Conservation (phyloP, 768 basidiomycete species). For the Tylopilus felleus region DNA sequence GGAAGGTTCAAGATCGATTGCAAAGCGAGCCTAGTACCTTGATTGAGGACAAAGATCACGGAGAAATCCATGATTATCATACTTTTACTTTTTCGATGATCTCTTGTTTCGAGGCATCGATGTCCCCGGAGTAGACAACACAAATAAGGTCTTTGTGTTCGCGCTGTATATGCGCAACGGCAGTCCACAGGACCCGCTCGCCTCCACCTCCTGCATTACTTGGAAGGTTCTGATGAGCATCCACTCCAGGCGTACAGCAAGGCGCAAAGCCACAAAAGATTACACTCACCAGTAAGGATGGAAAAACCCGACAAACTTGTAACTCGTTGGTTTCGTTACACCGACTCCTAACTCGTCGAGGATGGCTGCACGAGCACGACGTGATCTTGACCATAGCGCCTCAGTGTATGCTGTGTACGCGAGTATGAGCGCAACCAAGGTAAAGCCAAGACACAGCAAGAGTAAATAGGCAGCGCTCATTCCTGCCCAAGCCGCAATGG, state of each 20-base stretch:
- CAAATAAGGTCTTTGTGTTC: slow-evolving; percentile 61
- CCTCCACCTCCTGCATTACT: slow-evolving; percentile 98
- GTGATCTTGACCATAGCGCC: slow-evolving; percentile 20
- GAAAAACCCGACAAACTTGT: slow-evolving; percentile 74
- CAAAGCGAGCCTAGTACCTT: slow-evolving; percentile 65
- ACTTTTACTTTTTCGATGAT: slow-evolving; percentile 85
- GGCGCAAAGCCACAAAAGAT: background rate
- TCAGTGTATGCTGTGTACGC: slow-evolving; percentile 26
- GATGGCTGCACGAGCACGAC: slow-evolving; percentile 17
- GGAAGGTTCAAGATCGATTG: slow-evolving; percentile 63
- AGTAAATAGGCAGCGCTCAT: slow-evolving; percentile 11
- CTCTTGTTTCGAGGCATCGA: slow-evolving; percentile 70
- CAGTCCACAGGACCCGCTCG: slow-evolving; percentile 93
- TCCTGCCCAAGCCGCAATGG: background rate
- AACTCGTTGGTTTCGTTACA: background rate
- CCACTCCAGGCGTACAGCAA: background rate
- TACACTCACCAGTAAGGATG: slow-evolving; percentile 88
- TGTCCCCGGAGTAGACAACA: slow-evolving; percentile 89
- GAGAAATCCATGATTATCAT: slow-evolving; percentile 2
- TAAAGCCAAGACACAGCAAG: slow-evolving; percentile 16
- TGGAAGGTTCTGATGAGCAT: slow-evolving; percentile 35
- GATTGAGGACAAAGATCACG: background rate
- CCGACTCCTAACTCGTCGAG: slow-evolving; percentile 17
- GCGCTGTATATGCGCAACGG: slow-evolving; percentile 72
- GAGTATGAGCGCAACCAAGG: slow-evolving; percentile 11